phyloP scores from a whole-genome alignment of 2,329 filamentous ascomycete genomes.

The Plectosphaerella sp. region DNA sequence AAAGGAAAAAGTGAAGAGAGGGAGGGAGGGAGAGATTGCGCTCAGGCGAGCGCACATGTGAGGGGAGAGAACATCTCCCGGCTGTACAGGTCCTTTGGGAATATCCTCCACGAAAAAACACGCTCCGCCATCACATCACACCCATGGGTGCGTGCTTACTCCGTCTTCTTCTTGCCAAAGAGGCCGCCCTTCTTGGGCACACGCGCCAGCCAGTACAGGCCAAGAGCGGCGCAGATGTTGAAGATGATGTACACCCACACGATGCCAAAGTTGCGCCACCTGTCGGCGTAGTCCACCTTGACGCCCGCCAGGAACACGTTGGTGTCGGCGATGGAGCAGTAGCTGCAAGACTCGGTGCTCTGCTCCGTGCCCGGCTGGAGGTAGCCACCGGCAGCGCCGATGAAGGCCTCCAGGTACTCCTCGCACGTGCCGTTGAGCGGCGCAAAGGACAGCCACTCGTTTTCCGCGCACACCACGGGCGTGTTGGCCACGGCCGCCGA shows the following conservation, averaged over 20 bases:
- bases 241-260: conserved; percentile 56
- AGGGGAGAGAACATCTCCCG: too few species aligned
- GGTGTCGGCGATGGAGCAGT: conserved; percentile 46
- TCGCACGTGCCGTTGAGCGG: conserved; percentile 58
- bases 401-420: conserved; percentile 52
- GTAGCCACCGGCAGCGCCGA: conserved; percentile 44
- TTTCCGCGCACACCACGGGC: conserved; percentile 58
- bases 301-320: conserved; percentile 46
- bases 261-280: conserved; percentile 67
- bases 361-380: conserved; percentile 37
- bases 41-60: too few species aligned
- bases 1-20: neutral
- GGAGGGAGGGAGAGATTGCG: neutral
- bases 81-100: neutral
- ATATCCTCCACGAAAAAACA: neutral
- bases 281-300: conserved; percentile 48
- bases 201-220: conserved; percentile 51
- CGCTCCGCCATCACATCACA: too few species aligned
- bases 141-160: conserved; percentile 12
- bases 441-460: conserved; percentile 66
- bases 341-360: conserved; percentile 49
- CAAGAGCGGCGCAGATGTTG: conserved; percentile 51
- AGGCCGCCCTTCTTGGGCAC: conserved; percentile 35
- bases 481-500: conserved; percentile 66
- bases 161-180: conserved; percentile 26